Conservation (phyloP, 1,139 yeast species). For the Meyerozyma smithsonii region DNA sequence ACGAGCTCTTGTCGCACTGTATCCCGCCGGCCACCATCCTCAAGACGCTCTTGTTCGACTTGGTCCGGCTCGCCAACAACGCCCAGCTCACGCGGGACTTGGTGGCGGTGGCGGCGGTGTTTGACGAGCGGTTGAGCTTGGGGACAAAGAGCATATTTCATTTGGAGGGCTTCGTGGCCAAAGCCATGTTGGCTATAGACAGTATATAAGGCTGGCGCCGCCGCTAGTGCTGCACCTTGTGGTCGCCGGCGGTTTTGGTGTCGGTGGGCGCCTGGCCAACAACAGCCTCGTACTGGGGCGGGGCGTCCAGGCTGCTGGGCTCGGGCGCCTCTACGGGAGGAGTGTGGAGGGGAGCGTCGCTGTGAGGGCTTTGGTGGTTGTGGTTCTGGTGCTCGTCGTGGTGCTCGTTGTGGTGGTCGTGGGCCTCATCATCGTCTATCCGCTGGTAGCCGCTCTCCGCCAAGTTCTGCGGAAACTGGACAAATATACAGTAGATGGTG, state of each 20-base stretch:
- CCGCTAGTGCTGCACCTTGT: slow-evolving; percentile 28
- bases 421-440: slow-evolving; percentile 4
- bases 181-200: slow-evolving; percentile 59
- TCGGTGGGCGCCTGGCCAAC: slow-evolving; percentile 14
- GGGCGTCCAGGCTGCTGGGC: slow-evolving; percentile 7
- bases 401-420: slow-evolving; percentile 4
- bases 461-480: slow-evolving; percentile 15
- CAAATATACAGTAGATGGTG: slow-evolving; percentile 28
- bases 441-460: slow-evolving; percentile 5
- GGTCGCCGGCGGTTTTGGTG: slow-evolving; percentile 16
- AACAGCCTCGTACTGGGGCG: slow-evolving; percentile 27
- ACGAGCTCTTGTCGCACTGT: slow-evolving; percentile 87
- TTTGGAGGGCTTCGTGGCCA: slow-evolving; percentile 89
- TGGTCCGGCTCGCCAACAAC: slow-evolving; percentile 38
- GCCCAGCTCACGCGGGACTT: slow-evolving; percentile 44
- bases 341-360: not conserved
- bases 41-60: slow-evolving; percentile 58
- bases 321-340: not conserved
- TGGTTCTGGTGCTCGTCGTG: not conserved
- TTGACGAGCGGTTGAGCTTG: slow-evolving; percentile 81
- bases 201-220: not conserved
- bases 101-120: slow-evolving; percentile 65
- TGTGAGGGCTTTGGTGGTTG: not conserved
- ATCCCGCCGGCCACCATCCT: slow-evolving; percentile 81
- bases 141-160: slow-evolving; percentile 92